Evolutionary conservation across 495 filamentous ascomycete species (phyloP), one percentile per base, ranked within the genome.

Genomic region (Penicillium pulvis): DNA sequence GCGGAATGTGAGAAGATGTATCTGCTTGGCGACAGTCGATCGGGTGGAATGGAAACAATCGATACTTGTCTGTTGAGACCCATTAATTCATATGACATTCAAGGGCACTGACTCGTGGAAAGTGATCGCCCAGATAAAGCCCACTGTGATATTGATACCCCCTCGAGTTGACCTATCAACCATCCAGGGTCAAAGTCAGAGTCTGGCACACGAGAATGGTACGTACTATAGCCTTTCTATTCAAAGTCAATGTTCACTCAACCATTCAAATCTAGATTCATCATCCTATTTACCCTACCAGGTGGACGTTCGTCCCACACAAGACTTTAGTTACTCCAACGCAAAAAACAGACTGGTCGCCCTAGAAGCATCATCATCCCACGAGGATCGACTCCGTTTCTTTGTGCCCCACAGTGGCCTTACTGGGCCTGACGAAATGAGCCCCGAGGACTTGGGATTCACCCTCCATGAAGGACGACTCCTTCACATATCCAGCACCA

Each of bases 101-200:
- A 14, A 56, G 42, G 24, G 51, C 45, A 30, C 60, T 76, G 44
- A 75, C 39, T 17, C 39, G 10, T 19, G 5, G 33, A 43, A 10
- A 81, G 82, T 98, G 62, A 85, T 90, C 63, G 71, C 90, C 4
- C 87, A 91, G 55, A 84, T 87, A 26, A 84, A 90, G 56, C 94
- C 94, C 8, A 97, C 93, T 0, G 80, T 91, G 0, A 76, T 98
- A 12, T 71, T 98, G 24, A 76, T 90, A 6, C 88, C 92, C 4
- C 83, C 85, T 36, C 81, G 88, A 45, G 81, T 88, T 16, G 86
- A 93, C 23, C 83, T 92, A 35, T 66, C 65, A 23, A 56, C 68
- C 76, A 9, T 57, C 1, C 61, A 61, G 16, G 57, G 55, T 19
- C 56, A 62, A 19, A 56, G 47, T 49, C 71, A 69, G 45, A 61